Base-by-base conservation (phyloP, 1,139 yeast species). In the Blastobotrys proliferans region DNA sequence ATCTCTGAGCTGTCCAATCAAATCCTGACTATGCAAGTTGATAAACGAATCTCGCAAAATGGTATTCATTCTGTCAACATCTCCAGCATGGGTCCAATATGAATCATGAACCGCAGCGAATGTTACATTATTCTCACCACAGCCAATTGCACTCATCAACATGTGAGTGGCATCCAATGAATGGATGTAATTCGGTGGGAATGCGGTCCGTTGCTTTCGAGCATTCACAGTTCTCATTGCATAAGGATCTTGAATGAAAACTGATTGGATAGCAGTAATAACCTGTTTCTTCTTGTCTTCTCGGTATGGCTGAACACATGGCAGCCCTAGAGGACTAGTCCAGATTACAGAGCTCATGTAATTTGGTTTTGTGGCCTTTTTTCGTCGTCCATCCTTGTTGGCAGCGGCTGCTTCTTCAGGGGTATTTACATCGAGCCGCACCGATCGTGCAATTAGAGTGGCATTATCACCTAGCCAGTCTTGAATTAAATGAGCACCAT, bases 71-170 rank as follows among this genome's bases (percentile, higher is more conserved):
- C 56, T 60, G 51, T 81, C 83, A 26, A 92, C 79, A 60, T 86
- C 94, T 32, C 79, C 70, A 1, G 98, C 97, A 63, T 94, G 98
- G 0, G 98, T 88, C 99, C 99, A 92, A 62, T 86, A 92, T 1
- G 97, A 90, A 63, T 92, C 99, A 64, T 92, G 99, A 26, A 92
- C 99, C 0, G 97, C 82, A 0, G 98, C 97, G 71, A 94, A 92
- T n/a, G 79, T 70, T 43, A 92, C 63, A 0, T 76, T 79, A 3
- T 62, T 61, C 36, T 77, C 72, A n/a, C 83, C 79, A 63, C 97
- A 88, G 19, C 79, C 79, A 38, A 79, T 71, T 0, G 97, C 94
- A 9, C 96, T 83, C 74, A 90, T 70, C 45, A 92, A 71, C 98
- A 92, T 92, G 61, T 92, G 98, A 0, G 97, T 83, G 0, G 98